Evolutionary conservation across 129 eudicot genomes (phyloP), one percentile per base, ranked within the genome.

Genomic region (Flaveria brownii): DNA sequence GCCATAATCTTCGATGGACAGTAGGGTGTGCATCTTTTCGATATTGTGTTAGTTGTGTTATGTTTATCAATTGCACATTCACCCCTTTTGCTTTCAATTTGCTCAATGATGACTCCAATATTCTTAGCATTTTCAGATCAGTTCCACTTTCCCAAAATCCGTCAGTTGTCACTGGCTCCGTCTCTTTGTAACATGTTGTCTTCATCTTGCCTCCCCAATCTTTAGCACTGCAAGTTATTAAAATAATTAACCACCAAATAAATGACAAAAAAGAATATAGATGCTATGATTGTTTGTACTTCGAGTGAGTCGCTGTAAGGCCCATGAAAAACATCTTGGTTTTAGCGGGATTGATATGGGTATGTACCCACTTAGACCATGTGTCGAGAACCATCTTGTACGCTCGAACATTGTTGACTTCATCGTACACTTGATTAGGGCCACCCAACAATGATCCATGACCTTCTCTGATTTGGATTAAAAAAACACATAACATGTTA

Each of bases 281-380:
- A 20, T 18, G 30, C 8, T 56, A 16, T 23, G 2, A 9, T 10
- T 11, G n/a, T 60, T 23, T 25, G 41, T 61, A 61, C 67, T 13
- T 61, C 2, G 67, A 61, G 70, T 81, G 84, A 7, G 84, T 81
- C 16, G 97, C 92, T 10, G 92, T 85, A 90, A 91, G 87, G 85
- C 89, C 87, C 80, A 89, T 81, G 74, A 84, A 91, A 64, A 79
- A 91, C 26, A 86, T 23, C 56, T 57, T 88, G 30, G 95, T 87
- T 78, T 80, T 88, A 56, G 78, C 68, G 12, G 81, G 86, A 36
- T 91, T 71, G 43, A 91, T 81, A 77, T 83, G 87, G 6, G 75
- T 75, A 66, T 73, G 84, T 60, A 91, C 51, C 96, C 92, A 91
- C 41, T 88, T 71, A 2, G 96, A 82, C 97, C 96, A 91, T 7